These are phyloP conservation scores for Acorus calamus DNA, from an alignment of 106 monocot genomes.

Conservation along the genomic window DNA sequence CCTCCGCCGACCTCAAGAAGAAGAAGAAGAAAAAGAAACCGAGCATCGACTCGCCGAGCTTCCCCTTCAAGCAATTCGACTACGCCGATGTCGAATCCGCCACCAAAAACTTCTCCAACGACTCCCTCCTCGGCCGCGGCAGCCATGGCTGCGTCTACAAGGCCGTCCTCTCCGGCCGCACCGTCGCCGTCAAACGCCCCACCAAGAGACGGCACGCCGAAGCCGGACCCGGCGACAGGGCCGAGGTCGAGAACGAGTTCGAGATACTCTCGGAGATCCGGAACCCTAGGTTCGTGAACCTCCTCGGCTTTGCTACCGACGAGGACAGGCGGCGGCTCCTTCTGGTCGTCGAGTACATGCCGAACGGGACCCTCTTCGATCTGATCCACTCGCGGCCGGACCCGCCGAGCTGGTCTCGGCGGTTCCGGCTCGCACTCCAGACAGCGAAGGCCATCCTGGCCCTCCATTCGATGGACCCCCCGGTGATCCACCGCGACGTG, in stretches of 20 bases:
- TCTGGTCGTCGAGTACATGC: constrained; percentile 89
- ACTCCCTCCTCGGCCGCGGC: neutral
- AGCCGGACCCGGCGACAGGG: neutral
- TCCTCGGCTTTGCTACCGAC: constrained; percentile 41
- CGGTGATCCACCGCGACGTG: constrained; percentile 86
- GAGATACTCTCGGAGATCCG: constrained; percentile 57
- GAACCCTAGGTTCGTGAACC: constrained; percentile 72
- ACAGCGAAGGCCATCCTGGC: constrained; percentile 58
- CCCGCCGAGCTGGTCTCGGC: constrained; percentile 66
- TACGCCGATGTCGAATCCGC: too few relatives aligned
- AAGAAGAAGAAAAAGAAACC: too few relatives aligned
- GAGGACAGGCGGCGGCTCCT: constrained; percentile 6
- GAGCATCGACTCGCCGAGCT: too few relatives aligned
- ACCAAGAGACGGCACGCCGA: too few relatives aligned
- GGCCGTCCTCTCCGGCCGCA: neutral
- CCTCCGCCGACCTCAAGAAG: too few relatives aligned
- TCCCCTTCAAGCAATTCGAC: too few relatives aligned
- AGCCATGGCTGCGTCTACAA: neutral
- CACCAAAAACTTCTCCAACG: too few relatives aligned
- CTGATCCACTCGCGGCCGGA: constrained; percentile 54
- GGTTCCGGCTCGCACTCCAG: constrained; percentile 72
- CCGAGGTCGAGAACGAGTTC: constrained; percentile 92
- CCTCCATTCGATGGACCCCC: constrained; percentile 57
- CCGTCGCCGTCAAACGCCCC: neutral
- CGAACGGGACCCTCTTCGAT: constrained; percentile 86